Evolutionary conservation across 331 rosid species (phyloP).

Genomic region (Phaseolus coccineus): DNA sequence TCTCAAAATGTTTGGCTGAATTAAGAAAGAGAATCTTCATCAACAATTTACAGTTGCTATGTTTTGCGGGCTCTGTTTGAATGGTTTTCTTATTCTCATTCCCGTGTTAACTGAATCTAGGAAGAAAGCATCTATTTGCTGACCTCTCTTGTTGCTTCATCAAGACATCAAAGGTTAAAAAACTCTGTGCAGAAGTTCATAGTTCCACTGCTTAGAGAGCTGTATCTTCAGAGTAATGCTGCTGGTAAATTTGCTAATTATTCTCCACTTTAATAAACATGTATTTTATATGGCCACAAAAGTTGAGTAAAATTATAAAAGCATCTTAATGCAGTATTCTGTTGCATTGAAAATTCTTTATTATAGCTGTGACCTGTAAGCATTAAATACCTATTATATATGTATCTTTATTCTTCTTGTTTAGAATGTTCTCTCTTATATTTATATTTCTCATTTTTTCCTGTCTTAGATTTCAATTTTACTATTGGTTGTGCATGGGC

Average conservation of each 20-base stretch:
- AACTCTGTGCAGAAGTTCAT: conserved; percentile 60
- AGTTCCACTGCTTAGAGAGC: conserved; percentile 71
- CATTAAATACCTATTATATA: background rate
- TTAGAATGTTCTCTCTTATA: background rate
- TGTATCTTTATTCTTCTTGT: background rate
- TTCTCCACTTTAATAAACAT: background rate
- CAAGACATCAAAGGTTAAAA: conserved; percentile 69
- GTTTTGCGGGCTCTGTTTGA: background rate
- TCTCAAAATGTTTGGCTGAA: background rate
- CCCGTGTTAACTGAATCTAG: conserved; percentile 50
- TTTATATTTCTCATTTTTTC: background rate
- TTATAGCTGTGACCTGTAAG: background rate
- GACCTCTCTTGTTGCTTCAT: conserved; percentile 58
- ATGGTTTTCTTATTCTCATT: conserved; percentile 33
- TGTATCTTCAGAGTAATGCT: conserved; percentile 53
- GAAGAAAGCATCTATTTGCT: conserved; percentile 51
- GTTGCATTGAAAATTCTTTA: background rate
- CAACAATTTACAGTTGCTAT: background rate
- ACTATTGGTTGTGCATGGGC: conserved; percentile 78
- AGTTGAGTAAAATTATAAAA: background rate
- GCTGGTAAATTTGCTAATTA: conserved; percentile 54
- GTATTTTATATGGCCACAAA: background rate
- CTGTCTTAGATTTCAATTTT: conserved; percentile 55
- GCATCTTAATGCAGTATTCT: background rate
- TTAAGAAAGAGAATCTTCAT: background rate